Evolutionary conservation across 177 flowering plant genomes (phyloP), one percentile per base, ranked within the genome.

Genomic region (Telopea speciosissima): DNA sequence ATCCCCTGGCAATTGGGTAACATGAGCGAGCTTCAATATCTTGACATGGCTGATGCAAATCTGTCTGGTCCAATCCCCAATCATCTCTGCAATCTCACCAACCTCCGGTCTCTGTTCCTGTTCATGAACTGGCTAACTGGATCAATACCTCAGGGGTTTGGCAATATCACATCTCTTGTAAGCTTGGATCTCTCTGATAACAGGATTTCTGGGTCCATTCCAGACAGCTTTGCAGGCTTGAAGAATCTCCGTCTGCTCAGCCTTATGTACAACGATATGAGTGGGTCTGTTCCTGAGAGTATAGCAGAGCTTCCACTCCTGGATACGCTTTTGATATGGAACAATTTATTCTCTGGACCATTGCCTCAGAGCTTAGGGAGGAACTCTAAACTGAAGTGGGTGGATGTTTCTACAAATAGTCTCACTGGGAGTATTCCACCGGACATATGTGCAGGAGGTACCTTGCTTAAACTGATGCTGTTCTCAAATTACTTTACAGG

Each of bases 171-270:
- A 3, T 19, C 80, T 62, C 90, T 93, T 0, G 44, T 73, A 33
- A 83, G 77, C 79, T 82, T 95, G 74, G 97, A 95, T 84, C 91
- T 95, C 69, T 92, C 97, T 59, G 99, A 90, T 72, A 95, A 95
- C 68, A 77, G 54, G 0, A 75, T 95, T 69, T 81, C 91, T 17
- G 99, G 97, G 63, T 74, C 87, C 5, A 90, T 95, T 33, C 99
- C 97, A 0, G 85, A 86, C 66, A 87, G 88, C 67, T 87, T 93
- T 76, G 79, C 86, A 7, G 82, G 80, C 76, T 69, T 95, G 85
- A 88, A 82, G 76, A 88, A 84, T 67, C 89, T 95, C 5, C 83
- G 71, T 24, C 74, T 90, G 69, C 87, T 95, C 44, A 91, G 97
- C 61, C 82, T 92, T 5, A 87, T 95, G 92, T 85, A 82, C 79